phyloP scores from a whole-genome alignment of 768 basidiomycete genomes.

The Leccinum barrowsii region DNA sequence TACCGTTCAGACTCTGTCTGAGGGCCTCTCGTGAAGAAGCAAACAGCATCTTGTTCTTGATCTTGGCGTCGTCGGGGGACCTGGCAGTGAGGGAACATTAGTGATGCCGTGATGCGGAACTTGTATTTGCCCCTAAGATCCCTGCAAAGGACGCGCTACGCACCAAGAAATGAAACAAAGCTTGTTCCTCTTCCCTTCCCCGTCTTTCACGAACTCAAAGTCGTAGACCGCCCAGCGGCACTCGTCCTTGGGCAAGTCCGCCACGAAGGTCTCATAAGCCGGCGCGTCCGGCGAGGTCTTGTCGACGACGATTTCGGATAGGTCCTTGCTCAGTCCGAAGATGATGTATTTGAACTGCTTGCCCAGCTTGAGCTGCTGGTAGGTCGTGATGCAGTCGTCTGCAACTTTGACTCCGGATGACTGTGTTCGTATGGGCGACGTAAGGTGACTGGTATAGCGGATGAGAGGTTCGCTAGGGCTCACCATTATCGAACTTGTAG shows the following conservation, averaged over 20 bases:
- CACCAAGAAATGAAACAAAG: conserved; percentile 83
- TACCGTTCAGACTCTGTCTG: conserved; percentile 66
- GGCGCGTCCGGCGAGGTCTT: conserved; percentile 47
- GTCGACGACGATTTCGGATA: conserved; percentile 74
- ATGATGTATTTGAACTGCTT: conserved; percentile 80
- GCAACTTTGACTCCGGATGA: conserved; percentile 44
- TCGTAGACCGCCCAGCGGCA: conserved; percentile 94
- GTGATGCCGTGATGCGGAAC: not conserved
- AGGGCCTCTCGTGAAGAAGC: conserved; percentile 86
- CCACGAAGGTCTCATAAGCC: conserved; percentile 72
- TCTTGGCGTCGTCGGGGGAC: conserved; percentile 80
- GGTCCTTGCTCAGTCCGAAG: conserved; percentile 57
- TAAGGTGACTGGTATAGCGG: not conserved
- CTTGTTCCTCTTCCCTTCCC: conserved; percentile 68
- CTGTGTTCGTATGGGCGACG: conserved; percentile 10
- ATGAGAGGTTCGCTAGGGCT: conserved; percentile 4
- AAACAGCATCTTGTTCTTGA: conserved; percentile 92
- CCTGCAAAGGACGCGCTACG: conserved; percentile 29
- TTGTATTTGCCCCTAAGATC: not conserved
- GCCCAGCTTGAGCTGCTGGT: conserved; percentile 21
- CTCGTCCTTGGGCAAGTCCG: conserved; percentile 65
- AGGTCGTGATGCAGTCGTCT: conserved; percentile 42
- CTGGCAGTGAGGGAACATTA: conserved; percentile 38
- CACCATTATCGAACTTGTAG: conserved; percentile 22
- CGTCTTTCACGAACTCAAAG: conserved; percentile 75